Percentiles rank a stretch among this genome's conserved stretches.
phyloP scores from a whole-genome alignment of 2,329 filamentous ascomycete species.

The Fusarium nurragi region DNA sequence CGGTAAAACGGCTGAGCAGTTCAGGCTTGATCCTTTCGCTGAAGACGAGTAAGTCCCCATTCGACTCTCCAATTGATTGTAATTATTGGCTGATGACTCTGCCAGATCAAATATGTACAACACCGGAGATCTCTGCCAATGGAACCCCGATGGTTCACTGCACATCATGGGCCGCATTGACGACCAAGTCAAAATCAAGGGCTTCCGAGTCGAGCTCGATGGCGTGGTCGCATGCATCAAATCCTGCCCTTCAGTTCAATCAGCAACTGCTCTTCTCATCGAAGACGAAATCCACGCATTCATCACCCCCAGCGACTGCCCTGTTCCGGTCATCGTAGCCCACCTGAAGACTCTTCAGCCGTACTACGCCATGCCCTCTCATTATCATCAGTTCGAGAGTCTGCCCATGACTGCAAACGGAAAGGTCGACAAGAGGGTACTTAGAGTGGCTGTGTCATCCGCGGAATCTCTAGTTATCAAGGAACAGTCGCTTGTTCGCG shows the following conservation, averaged over 20 bases:
- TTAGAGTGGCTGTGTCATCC: constrained; percentile 38
- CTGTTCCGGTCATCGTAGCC: constrained; percentile 50
- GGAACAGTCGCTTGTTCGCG: not conserved
- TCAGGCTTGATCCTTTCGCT: constrained; percentile 60
- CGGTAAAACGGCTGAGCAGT: constrained; percentile 60
- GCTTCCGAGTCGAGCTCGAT: constrained; percentile 70
- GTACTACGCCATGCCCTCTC: constrained; percentile 64
- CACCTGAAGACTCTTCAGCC: constrained; percentile 57
- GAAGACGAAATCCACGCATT: constrained; percentile 61
- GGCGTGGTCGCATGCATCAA: constrained; percentile 61
- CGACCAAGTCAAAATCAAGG: constrained; percentile 69
- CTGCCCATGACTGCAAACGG: constrained; percentile 65
- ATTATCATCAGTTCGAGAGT: constrained; percentile 53
- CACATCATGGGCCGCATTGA: constrained; percentile 66
- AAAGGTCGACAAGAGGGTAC: constrained; percentile 63
- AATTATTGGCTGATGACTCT: not conserved
- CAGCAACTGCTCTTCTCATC: constrained; percentile 58
- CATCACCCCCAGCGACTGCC: constrained; percentile 51
- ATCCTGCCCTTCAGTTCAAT: constrained; percentile 55
- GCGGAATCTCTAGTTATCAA: not conserved
- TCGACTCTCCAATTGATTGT: not conserved
- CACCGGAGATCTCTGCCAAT: constrained; percentile 66
- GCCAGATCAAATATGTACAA: constrained; percentile 62
- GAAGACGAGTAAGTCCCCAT: constrained; percentile 56
- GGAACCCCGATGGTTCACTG: constrained; percentile 62